Evolutionary conservation across 1,284 basidiomycete species (phyloP), one percentile per base, ranked within the genome.

Genomic region (Limonomyces culmigenus): DNA sequence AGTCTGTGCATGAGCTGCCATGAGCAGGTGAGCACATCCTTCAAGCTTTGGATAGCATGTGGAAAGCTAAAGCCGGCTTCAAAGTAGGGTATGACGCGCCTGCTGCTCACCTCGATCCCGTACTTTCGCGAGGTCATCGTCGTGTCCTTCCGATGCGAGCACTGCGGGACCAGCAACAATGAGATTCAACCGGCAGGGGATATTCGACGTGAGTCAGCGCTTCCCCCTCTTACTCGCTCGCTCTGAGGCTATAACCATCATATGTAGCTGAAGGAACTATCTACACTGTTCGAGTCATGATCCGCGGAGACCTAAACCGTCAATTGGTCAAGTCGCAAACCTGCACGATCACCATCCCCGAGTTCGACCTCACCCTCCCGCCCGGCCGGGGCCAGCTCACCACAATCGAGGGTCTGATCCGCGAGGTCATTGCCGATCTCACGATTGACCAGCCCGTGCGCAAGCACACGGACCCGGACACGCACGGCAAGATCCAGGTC

Each of bases 111-210:
- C 2, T 79, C 80, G 14, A 98, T 99, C 40, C 95, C 95, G 0
- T 98, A 84, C 63, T 98, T 98, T 63, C 70, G 75, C 39, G 87
- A 99, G 57, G 81, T 98, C 38, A 85, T 99, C 47, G 74, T 98
- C 40, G 89, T 92, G 71, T 92, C 87, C 31, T 99, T 99, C 63
- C 70, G 74, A 40, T 99, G 95, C 54, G 85, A 93, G 38, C 78
- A 91, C 53, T 99, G 95, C 49, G 91, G 89, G 15, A 62, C 70
- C 47, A 57, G 70, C 30, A 97, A 99, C 58, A 98, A 92, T 50
- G 93, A 98, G 58, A 83, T 96, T 34, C 91, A 97, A 51, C 76
- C 83, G 6, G 95, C 95, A 0, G 86, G 88, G 5, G 56, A 70
- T 41, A 93, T 97, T 40, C 73, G 87, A 63, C 74, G 89, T 87